Evolutionary conservation across 2,329 filamentous ascomycete species (phyloP), one percentile per base, ranked within the genome.

Genomic region (Ploettnerulaceae sp.): DNA sequence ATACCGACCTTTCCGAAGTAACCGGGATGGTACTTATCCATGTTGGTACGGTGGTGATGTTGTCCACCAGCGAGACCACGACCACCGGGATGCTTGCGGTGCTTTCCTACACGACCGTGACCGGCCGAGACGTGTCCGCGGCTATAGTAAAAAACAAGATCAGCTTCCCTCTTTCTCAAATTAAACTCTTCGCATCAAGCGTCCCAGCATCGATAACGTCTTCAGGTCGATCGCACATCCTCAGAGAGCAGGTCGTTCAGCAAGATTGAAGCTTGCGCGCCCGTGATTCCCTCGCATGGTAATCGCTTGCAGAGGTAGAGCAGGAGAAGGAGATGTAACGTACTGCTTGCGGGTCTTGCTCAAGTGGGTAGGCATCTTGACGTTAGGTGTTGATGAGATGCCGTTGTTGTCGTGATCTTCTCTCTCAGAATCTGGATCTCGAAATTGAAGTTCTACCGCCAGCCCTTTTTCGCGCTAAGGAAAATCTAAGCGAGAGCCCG

Each of bases 1-100:
- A 91, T 91, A 76, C 86, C 86, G 64, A 91, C 87, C 79, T 96
- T 95, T 76, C 89, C 89, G 75, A 96, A 97, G 87, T 97, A 97
- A 89, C 93, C 93, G 57, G 91, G 89, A 70, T 95, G 88, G 84
- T 91, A 89, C 76, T 91, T 84, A 72, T 88, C 84, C 66, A 89
- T 76, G 77, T 94, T 95, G 68, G 88, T 95, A 63, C 88, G 76
- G 83, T 94, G 89, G 78, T 98, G 93, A 80, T 98, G 93, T 78
- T 96, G 89, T 82, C 90, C 91, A 94, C 93, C 91, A 71, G 93
- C 93, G 76, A 85, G 77, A 84, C 81, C 81, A 87, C 87, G 77
- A 80, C 81, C 81, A 82, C 81, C 81, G 63, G 79, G 81, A 64
- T 84, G 81, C 84, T 98, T 97, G 71, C 93, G 81, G 86, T 96